phyloP scores from a whole-genome alignment of 257 asterid species.

The Fraxinus americana region DNA sequence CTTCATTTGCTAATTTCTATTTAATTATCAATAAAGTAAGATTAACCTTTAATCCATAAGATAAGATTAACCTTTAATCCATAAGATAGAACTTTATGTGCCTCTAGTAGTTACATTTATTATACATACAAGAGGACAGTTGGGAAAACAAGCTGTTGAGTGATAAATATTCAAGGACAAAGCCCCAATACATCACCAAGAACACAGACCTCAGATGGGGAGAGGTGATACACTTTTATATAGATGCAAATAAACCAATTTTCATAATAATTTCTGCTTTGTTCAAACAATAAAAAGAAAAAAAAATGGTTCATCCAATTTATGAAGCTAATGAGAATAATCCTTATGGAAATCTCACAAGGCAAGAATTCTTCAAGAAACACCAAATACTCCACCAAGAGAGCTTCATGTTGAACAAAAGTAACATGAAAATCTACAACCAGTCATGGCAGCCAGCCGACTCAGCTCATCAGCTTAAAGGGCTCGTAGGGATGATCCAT shows the following conservation, averaged over 20 bases:
- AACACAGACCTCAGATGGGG: background rate
- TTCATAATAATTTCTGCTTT: background rate
- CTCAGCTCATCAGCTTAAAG: conserved; percentile 29
- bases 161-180: background rate
- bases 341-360: conserved; percentile 73
- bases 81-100: too few relatives aligned
- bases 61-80: too few relatives aligned
- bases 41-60: too few relatives aligned
- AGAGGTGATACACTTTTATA: background rate
- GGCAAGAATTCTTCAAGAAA: conserved; percentile 64
- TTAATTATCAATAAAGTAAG: too few relatives aligned
- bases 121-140: background rate
- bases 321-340: conserved; percentile 68
- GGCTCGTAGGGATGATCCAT: conserved; percentile 77
- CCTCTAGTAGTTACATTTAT: background rate
- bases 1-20: too few relatives aligned
- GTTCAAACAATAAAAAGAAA: conserved; percentile 1
- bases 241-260: background rate
- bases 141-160: background rate
- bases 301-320: conserved; percentile 63
- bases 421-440: conserved; percentile 57
- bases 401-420: conserved; percentile 60
- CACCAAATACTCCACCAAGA: conserved; percentile 61
- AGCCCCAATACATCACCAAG: background rate
- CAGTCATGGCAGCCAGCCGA: conserved; percentile 70